phyloP scores from a whole-genome alignment of 2,329 filamentous ascomycete genomes.

The Arachnopeziza araneosa region DNA sequence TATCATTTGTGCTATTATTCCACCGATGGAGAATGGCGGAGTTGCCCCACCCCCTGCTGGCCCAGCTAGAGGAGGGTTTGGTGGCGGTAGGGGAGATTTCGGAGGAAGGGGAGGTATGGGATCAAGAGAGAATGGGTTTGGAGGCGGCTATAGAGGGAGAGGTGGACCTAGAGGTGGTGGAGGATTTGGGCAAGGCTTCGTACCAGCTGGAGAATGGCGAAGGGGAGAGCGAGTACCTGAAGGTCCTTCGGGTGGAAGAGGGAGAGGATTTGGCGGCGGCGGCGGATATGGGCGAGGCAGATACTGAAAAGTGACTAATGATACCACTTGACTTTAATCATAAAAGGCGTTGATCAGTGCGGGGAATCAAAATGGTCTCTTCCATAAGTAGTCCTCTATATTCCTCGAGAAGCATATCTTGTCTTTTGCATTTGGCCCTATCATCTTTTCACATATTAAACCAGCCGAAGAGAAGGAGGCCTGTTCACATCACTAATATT shows the following conservation, averaged over 20 bases:
- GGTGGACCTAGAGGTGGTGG: constrained; percentile 35
- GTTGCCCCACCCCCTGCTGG: constrained; percentile 58
- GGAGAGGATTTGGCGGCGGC: constrained; percentile 36
- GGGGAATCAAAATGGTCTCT: no score
- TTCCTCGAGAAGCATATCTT: no score
- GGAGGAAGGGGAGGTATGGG: constrained; percentile 33
- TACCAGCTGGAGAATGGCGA: constrained; percentile 56
- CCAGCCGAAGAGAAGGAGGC: no score
- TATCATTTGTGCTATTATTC: constrained; percentile 74
- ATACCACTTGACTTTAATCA: constrained; percentile 10
- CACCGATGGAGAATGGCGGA: constrained; percentile 67
- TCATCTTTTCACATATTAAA: no score
- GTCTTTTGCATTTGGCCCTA: no score
- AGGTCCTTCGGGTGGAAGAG: constrained; percentile 37
- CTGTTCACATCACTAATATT: not conserved
- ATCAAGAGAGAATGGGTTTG: constrained; percentile 33
- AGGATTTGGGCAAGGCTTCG: constrained; percentile 36
- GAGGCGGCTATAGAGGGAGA: constrained; percentile 30
- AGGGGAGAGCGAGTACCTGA: constrained; percentile 59
- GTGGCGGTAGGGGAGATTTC: constrained; percentile 31
- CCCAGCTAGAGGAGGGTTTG: constrained; percentile 37
- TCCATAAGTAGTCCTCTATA: no score
- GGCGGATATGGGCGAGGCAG: constrained; percentile 42
- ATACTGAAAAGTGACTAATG: constrained; percentile 33
- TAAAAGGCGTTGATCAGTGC: not conserved